A percentile compares a stretch with the other conserved stretches of the same genome.
Conservation (phyloP, 2,329 filamentous ascomycete species). For the Catunica adiposa region DNA sequence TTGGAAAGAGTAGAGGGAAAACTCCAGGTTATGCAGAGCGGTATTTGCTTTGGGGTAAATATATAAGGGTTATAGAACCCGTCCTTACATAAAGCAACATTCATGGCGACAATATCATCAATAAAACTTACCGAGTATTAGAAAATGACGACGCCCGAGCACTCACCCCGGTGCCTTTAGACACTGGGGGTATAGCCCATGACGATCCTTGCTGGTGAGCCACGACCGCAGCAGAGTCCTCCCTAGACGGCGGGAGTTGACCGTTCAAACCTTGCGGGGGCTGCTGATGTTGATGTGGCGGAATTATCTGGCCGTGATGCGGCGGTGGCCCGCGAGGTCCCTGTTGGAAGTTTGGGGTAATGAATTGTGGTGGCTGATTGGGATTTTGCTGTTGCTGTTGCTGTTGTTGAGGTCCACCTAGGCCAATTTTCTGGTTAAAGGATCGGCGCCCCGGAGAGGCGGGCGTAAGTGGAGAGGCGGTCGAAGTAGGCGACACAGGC, state of each 20-base stretch:
- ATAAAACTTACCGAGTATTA: constrained; percentile 6
- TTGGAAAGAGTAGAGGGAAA: too few species aligned
- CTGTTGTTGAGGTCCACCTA: background rate
- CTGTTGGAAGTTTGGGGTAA: constrained; percentile 7
- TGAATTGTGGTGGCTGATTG: constrained; percentile 5
- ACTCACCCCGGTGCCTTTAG: background rate
- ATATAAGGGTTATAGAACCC: background rate
- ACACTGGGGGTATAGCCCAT: constrained; percentile 5
- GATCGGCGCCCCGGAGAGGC: constrained; percentile 5
- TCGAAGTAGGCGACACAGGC: constrained; percentile 8
- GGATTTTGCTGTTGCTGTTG: background rate
- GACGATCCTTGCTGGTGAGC: constrained; percentile 4
- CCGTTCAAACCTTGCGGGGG: background rate
- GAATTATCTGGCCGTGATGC: background rate
- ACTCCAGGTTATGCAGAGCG: too few species aligned
- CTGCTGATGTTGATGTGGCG: background rate
- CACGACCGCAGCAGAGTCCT: constrained; percentile 6
- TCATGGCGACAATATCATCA: background rate
- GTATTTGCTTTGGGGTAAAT: too few species aligned
- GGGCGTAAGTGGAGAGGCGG: constrained; percentile 2
- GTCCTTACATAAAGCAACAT: background rate
- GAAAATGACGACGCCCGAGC: constrained; percentile 13
- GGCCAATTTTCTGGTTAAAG: constrained; percentile 10
- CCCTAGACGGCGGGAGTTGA: constrained; percentile 7
- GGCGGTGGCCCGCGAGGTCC: background rate